Conservation (phyloP, 352 stramenopile species). For the Phytophthora hibernalis region DNA sequence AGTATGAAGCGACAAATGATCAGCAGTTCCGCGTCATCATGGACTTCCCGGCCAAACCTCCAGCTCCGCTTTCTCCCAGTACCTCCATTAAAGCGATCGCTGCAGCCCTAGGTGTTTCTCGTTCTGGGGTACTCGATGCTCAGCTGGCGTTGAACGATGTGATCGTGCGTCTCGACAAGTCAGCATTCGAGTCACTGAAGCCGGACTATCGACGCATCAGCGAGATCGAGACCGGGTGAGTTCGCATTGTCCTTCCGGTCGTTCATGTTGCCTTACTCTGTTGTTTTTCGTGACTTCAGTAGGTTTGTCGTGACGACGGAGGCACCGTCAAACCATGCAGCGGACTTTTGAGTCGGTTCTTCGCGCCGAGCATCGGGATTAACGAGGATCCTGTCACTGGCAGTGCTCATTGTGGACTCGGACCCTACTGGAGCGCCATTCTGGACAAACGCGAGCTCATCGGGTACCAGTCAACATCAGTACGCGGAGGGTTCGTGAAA, state of each 20-base stretch:
- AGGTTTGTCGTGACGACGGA: constrained; percentile 18
- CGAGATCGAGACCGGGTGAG: constrained; percentile 10
- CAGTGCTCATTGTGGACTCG: constrained; percentile 85
- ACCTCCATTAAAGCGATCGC: constrained; percentile 1
- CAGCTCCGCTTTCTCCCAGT: background rate
- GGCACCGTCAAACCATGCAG: background rate
- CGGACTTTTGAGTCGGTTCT: constrained; percentile 69
- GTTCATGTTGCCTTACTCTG: background rate
- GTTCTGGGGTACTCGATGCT: background rate
- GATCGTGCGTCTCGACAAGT: constrained; percentile 8
- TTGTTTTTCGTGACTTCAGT: constrained; percentile 1
- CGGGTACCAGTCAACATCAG: constrained; percentile 35
- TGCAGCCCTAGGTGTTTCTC: constrained; percentile 2
- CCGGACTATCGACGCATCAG: constrained; percentile 3
- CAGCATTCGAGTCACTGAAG: background rate
- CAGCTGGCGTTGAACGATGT: constrained; percentile 14
- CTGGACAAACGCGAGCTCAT: constrained; percentile 34
- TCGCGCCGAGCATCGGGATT: constrained; percentile 86
- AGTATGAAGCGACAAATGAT: background rate
- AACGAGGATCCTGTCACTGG: constrained; percentile 93
- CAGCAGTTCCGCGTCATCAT: constrained; percentile 1
- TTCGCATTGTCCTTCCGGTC: background rate
- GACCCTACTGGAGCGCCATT: constrained; percentile 72
- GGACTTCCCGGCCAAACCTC: constrained; percentile 10
- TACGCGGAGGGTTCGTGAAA: constrained; percentile 37